Conservation (phyloP, 495 filamentous ascomycete species). For the Hyaloscypha finlandica region DNA sequence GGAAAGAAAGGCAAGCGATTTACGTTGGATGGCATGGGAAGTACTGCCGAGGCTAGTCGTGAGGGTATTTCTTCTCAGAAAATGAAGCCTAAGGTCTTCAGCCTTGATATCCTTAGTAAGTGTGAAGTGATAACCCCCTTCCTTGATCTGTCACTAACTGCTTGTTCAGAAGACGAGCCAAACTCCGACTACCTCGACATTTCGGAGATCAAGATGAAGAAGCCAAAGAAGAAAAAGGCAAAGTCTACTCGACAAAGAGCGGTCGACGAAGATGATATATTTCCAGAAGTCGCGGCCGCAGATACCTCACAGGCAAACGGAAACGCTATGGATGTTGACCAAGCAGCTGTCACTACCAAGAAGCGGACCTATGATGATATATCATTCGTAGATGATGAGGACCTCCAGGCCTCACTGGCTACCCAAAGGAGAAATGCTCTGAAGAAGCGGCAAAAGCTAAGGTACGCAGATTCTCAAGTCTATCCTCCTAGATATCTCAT, state of each 20-base stretch:
- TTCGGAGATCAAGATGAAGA: constrained; percentile 84
- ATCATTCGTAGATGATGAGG: constrained; percentile 87
- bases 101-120: constrained; percentile 62
- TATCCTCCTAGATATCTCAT: too few species aligned
- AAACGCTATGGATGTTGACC: constrained; percentile 78
- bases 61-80: constrained; percentile 52
- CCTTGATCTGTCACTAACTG: constrained; percentile 30
- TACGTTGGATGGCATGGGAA: constrained; percentile 76
- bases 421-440: constrained; percentile 76
- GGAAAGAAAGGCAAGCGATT: constrained; percentile 91
- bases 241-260: constrained; percentile 71
- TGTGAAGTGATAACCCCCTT: constrained; percentile 22
- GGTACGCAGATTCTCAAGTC: neutral
- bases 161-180: constrained; percentile 56
- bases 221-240: constrained; percentile 90
- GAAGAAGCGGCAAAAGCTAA: constrained; percentile 83
- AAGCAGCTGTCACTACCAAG: constrained; percentile 45
- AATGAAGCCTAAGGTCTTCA: constrained; percentile 69
- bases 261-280: constrained; percentile 74
- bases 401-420: constrained; percentile 83
- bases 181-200: constrained; percentile 86
- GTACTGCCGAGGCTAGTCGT: constrained; percentile 56
- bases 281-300: constrained; percentile 46
- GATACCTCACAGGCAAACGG: constrained; percentile 41
- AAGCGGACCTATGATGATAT: constrained; percentile 68